Percentiles rank a stretch among this genome's conserved stretches.
Conservation (phyloP, 495 filamentous ascomycete genomes). For the Annulohypoxylon moriforme region DNA sequence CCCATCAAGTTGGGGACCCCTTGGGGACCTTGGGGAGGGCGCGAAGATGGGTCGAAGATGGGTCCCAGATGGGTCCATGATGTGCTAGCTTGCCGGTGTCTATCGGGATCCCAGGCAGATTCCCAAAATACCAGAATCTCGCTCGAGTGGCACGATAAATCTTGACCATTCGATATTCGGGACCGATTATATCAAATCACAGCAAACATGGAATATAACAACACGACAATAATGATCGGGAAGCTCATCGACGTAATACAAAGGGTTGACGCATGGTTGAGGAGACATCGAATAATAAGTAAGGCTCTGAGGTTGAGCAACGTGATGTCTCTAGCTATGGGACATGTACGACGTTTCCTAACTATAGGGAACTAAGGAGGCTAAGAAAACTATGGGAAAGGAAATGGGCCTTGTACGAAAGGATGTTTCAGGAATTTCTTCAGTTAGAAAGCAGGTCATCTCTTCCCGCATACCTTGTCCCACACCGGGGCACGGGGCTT, state of each 20-base stretch:
- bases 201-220: slow-evolving; percentile 17
- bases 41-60: too few species aligned
- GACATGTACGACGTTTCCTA: slow-evolving; percentile 10
- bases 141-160: slow-evolving; percentile 21
- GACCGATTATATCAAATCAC: background rate
- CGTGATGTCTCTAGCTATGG: background rate
- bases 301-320: slow-evolving; percentile 11
- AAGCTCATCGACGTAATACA: slow-evolving; percentile 9
- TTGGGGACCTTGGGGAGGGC: too few species aligned
- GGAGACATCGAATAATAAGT: background rate
- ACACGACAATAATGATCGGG: background rate
- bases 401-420: background rate
- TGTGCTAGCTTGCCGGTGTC: background rate
- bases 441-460: slow-evolving; percentile 17
- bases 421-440: slow-evolving; percentile 24
- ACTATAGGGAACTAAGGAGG: background rate
- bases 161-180: background rate
- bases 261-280: slow-evolving; percentile 7
- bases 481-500: slow-evolving; percentile 4
- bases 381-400: background rate
- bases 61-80: background rate
- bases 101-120: background rate
- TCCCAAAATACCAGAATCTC: background rate
- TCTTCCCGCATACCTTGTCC: background rate
- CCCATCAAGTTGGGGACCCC: slow-evolving; percentile 1